phyloP scores from a whole-genome alignment of 345 rosid genomes.

The Dipteronia sinensis region DNA sequence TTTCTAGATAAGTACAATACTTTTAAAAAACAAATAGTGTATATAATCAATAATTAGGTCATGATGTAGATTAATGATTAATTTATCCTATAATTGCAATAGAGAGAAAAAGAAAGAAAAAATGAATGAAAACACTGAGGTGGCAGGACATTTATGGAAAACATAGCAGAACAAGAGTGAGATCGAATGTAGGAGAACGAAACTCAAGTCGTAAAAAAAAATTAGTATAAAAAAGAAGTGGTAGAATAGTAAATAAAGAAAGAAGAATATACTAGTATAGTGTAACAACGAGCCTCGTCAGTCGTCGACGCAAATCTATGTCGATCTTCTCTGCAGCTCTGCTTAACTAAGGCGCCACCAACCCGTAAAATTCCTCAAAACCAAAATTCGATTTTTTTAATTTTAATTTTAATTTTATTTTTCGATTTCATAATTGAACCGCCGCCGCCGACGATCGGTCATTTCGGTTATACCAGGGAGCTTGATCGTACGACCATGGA shows the following conservation, averaged over 20 bases:
- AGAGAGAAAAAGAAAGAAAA: too few relatives aligned
- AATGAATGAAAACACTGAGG: neutral
- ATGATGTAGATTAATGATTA: too few relatives aligned
- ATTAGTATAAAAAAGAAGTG: neutral
- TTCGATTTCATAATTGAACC: neutral
- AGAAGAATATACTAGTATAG: neutral
- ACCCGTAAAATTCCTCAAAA: neutral
- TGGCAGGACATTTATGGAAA: neutral
- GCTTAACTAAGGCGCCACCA: constrained; percentile 32
- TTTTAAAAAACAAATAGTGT: too few relatives aligned
- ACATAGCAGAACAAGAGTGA: neutral
- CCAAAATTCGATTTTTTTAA: neutral
- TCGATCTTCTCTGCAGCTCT: neutral
- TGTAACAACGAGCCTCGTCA: neutral
- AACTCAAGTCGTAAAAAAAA: neutral
- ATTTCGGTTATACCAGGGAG: neutral
- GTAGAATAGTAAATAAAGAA: neutral
- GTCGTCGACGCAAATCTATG: neutral
- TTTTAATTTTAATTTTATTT: neutral
- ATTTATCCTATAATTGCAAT: too few relatives aligned
- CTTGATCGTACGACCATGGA: constrained; percentile 25
- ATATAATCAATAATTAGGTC: too few relatives aligned
- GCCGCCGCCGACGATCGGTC: neutral
- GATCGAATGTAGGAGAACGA: neutral
- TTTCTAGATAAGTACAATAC: too few relatives aligned